Evolutionary conservation across 176 grass and related monocot genomes (phyloP).

Genomic region (Juncus inflexus): DNA sequence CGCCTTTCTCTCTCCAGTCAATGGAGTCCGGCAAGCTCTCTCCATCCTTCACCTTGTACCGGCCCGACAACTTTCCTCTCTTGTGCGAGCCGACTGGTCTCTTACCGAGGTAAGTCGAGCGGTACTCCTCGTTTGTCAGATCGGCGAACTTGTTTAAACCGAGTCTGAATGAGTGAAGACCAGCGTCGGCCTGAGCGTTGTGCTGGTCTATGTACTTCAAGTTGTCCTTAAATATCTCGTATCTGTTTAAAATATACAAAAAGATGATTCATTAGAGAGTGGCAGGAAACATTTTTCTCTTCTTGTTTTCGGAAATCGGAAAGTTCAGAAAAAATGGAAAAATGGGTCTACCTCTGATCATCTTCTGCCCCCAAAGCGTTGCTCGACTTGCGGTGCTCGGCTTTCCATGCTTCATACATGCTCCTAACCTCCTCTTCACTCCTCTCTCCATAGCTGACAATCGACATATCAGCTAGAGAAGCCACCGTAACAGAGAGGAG

Average conservation of each 20-base stretch:
- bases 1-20: slow-evolving; percentile 68
- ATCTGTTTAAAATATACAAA: slow-evolving; percentile 17
- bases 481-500: slow-evolving; percentile 22
- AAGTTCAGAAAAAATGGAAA: slow-evolving; percentile 2
- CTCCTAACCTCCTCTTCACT: slow-evolving; percentile 62
- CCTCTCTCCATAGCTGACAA: slow-evolving; percentile 58
- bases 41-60: slow-evolving; percentile 47
- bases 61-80: slow-evolving; percentile 32
- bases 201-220: slow-evolving; percentile 64
- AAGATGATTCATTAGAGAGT: not conserved
- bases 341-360: slow-evolving; percentile 34
- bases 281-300: not conserved
- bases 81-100: slow-evolving; percentile 25
- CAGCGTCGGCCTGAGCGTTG: slow-evolving; percentile 69
- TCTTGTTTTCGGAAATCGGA: not conserved
- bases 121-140: slow-evolving; percentile 92
- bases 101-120: slow-evolving; percentile 51
- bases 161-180: slow-evolving; percentile 67
- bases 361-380: slow-evolving; percentile 63
- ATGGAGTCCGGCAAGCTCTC: slow-evolving; percentile 56
- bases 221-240: slow-evolving; percentile 66
- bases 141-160: slow-evolving; percentile 86
- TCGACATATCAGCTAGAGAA: slow-evolving; percentile 49
- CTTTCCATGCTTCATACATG: slow-evolving; percentile 60
- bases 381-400: slow-evolving; percentile 35